phyloP scores from a whole-genome alignment of 768 basidiomycete species.

The Mycena kentingensis region DNA sequence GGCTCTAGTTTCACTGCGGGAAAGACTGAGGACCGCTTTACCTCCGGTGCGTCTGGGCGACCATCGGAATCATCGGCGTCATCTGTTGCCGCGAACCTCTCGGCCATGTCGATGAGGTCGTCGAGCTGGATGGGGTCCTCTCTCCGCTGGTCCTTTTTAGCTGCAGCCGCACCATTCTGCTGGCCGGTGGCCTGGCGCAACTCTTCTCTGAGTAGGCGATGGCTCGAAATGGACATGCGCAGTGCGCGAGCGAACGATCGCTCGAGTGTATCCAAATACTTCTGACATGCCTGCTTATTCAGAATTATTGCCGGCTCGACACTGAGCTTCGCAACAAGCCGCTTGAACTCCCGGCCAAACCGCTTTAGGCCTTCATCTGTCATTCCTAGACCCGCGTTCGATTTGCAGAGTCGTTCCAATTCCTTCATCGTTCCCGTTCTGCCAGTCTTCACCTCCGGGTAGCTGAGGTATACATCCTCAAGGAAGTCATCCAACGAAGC shows the following conservation, averaged over 20 bases:
- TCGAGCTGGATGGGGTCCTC: slow-evolving; percentile 11
- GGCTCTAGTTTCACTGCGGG: slow-evolving; percentile 7
- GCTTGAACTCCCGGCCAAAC: slow-evolving; percentile 8
- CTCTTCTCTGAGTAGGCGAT: slow-evolving; percentile 7
- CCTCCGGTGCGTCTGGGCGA: not conserved
- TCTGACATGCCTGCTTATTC: slow-evolving; percentile 13
- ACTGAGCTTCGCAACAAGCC: slow-evolving; percentile 7
- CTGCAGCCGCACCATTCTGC: not conserved
- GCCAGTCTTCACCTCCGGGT: slow-evolving; percentile 10
- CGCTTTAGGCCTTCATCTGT: slow-evolving; percentile 8
- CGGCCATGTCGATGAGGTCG: slow-evolving; percentile 15
- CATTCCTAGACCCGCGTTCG: slow-evolving; percentile 1
- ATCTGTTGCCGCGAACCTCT: slow-evolving; percentile 3
- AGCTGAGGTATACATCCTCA: slow-evolving; percentile 3
- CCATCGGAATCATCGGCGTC: not conserved
- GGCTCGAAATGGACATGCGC: slow-evolving; percentile 3
- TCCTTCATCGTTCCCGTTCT: slow-evolving; percentile 10
- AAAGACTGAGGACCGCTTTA: slow-evolving; percentile 9
- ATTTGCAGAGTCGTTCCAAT: not conserved
- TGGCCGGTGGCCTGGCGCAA: not conserved
- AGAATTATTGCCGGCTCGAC: slow-evolving; percentile 8
- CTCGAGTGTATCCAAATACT: slow-evolving; percentile 11
- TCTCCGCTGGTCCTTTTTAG: slow-evolving; percentile 1
- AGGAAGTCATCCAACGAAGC: slow-evolving; percentile 2
- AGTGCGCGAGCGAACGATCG: slow-evolving; percentile 7